Percentiles rank a stretch among this genome's conserved stretches.
Conservation (phyloP, 257 asterid genomes). For the Jaltomata sinuosa region DNA sequence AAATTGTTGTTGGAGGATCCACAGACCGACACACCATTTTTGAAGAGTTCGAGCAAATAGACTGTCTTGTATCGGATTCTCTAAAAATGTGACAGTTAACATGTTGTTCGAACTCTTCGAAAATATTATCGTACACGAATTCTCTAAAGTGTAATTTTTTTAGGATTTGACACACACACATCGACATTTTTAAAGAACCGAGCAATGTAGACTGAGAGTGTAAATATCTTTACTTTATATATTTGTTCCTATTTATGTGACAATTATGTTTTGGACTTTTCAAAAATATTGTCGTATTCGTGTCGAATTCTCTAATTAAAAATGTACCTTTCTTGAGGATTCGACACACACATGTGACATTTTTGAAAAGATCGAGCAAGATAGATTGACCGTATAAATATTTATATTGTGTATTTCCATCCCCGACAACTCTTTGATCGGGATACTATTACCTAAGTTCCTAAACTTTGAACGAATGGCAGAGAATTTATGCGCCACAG, state of each 20-base stretch:
- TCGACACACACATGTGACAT: background rate
- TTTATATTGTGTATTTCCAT: background rate
- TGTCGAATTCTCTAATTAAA: background rate
- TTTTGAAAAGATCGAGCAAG: background rate
- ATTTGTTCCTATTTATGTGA: background rate
- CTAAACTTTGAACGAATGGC: background rate
- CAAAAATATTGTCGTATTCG: background rate
- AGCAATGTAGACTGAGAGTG: background rate
- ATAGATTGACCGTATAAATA: background rate
- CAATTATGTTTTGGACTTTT: background rate
- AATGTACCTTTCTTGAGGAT: background rate
- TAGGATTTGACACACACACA: background rate
- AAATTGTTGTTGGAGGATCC: too few species aligned
- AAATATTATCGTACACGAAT: too few species aligned
- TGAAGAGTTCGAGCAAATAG: background rate
- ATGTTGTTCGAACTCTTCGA: too few species aligned
- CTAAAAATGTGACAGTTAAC: too few species aligned
- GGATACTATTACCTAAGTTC: background rate
- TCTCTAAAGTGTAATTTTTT: too few species aligned
- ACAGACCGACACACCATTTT: too few species aligned
- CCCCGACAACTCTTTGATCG: background rate
- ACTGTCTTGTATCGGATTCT: background rate
- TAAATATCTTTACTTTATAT: background rate
- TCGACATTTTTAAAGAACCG: background rate
- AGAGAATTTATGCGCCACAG: background rate